Evolutionary conservation across 768 basidiomycete genomes (phyloP), one percentile per base, ranked within the genome.

Genomic region (Serpula lacrymans): DNA sequence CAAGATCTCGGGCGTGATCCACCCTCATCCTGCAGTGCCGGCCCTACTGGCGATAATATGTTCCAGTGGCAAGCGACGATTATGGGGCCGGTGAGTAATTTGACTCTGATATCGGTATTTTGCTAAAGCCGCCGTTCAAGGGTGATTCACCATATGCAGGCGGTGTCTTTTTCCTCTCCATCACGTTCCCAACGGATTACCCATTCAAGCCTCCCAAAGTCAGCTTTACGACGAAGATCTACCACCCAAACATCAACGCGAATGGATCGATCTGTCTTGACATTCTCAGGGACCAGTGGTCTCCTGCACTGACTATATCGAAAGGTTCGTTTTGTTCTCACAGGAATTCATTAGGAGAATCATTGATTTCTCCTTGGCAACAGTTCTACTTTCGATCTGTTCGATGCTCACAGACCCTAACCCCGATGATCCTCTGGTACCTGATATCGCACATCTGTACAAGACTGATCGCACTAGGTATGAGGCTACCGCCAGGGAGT

Each of bases 201-300:
- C 96, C 96, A 18, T 98, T 98, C 85, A 97, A 98, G 72, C 96
- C 96, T 30, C 96, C 96, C 68, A 99, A 99, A 80, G 92, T 99
- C 70, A 86, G 86, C 74, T 99, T 99, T 69, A 95, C 92, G 52
- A 98, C 96, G 60, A 97, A 96, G 88, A 97, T 97, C 56, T 98
- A 97, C 67, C 95, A 98, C 68, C 95, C 95, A 25, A 98, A 98
- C 77, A 97, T 99, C 92, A 99, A 99, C 64, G 90, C 95, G 54
- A 99, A 99, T 58, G 96, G 96, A 29, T 94, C 91, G 49, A 98
- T 99, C 67, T 99, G 95, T 67, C 71, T 99, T 55, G 96, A 99
- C 67, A 99, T 99, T 60, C 72, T 99, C 61, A 78, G 94, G 67
- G 96, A 99, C 66, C 96, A 98, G 63, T 99, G 96, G 96, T 93